Percentiles rank a stretch among this genome's conserved stretches.
Conservation (phyloP, 176 grass and related monocot genomes). For the Juncus inflexus region DNA sequence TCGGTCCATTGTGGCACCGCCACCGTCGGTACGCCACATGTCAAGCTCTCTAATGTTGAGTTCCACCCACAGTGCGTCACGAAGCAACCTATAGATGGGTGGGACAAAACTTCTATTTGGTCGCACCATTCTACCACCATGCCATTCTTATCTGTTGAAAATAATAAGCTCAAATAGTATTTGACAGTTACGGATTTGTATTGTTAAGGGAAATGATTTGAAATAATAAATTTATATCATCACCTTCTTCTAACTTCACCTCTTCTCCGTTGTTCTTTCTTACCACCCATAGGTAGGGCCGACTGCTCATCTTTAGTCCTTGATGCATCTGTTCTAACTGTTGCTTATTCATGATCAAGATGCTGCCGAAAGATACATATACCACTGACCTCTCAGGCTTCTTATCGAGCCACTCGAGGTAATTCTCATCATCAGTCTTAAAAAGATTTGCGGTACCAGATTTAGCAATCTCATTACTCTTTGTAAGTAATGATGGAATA, state of each 20-base stretch:
- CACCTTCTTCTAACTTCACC: conserved; percentile 19
- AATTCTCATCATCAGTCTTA: conserved; percentile 4
- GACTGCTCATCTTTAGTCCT: not conserved
- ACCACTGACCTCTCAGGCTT: conserved; percentile 1
- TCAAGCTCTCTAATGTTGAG: conserved; percentile 30
- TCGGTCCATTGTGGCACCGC: conserved; percentile 26
- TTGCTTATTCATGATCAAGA: not conserved
- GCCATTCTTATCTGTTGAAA: not conserved
- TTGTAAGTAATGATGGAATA: not conserved
- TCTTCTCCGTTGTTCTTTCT: conserved; percentile 1
- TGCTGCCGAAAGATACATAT: conserved; percentile 3
- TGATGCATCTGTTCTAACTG: not conserved
- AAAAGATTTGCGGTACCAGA: not conserved
- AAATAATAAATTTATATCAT: conserved; percentile 8
- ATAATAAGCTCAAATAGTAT: too few species aligned
- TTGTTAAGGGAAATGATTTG: too few species aligned
- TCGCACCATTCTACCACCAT: conserved; percentile 36
- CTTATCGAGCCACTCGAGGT: not conserved
- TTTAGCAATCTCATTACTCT: not conserved
- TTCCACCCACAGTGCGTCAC: conserved; percentile 68
- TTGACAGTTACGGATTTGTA: not conserved
- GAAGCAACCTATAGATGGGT: conserved; percentile 35
- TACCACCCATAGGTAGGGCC: too few species aligned
- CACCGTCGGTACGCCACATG: conserved; percentile 18
- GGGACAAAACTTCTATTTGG: conserved; percentile 24